Evolutionary conservation across 2,329 filamentous ascomycete genomes (phyloP), one percentile per base, ranked within the genome.

Genomic region (Exophiala xenobiotica): DNA sequence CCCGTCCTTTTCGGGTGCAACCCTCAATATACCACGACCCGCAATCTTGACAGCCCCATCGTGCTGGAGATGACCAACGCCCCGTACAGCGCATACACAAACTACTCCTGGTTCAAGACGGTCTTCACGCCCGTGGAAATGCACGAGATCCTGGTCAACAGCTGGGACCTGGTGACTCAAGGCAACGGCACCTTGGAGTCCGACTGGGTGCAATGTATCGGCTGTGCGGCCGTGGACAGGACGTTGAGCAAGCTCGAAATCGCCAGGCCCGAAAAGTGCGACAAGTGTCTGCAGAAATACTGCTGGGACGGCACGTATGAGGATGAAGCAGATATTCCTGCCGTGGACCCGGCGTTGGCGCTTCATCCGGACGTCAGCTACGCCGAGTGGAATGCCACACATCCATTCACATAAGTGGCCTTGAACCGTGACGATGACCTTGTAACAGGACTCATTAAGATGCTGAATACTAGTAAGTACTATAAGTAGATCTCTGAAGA

Each of bases 1-100:
- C 61, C 61, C 2, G 49, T 48, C 9, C 56, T 63, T 47, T 64
- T 63, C 39, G 61, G 63, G 29, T 64, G 63, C 53, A 48, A 64
- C 38, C 26, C 54, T 2, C 50, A 53, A 7, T 47, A 51, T 8
- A 49, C 47, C 26, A 56, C 54, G 5, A 49, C 41, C 9, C 20
- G 16, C 8, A 46, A 43, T 11, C 16, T 41, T 1, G 33, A 43
- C 3, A 46, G 51, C 6, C 63, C 61, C 4, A 59, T 64, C 12
- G 53, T 64, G 2, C 43, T 63, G 16, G 61, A 64, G 49, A 19
- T 64, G 12, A 44, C 57, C 19, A 62, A 63, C 39, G 24, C 59
- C 2, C 59, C 61, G 1, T 64, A 63, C 44, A 49, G 45, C 22
- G 54, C 51, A 5, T 64, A 64, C 42, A 60, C 50, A 12, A 57